Evolutionary conservation across 1,284 basidiomycete genomes (phyloP), one percentile per base, ranked within the genome.

Genomic region (Microbotryum intermedium): DNA sequence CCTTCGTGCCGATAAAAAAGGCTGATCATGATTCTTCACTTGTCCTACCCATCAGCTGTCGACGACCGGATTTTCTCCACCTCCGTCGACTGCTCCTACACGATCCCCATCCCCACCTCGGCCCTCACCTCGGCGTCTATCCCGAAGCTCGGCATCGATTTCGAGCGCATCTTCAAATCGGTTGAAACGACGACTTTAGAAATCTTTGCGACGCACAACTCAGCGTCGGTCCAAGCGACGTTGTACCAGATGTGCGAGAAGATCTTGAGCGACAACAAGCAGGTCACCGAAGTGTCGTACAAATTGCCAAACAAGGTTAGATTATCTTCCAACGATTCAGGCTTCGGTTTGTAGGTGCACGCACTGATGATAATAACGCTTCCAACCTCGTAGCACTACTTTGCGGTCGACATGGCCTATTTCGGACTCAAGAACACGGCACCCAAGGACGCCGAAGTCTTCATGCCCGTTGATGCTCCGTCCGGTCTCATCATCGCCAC

Each of bases 1-100:
- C 16, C 55, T 58, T 23, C 28, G 45, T 20, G 23, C 25, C n/a
- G n/a, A n/a, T n/a, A n/a, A n/a, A n/a, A 10, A 25, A 29, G 11
- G 39, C 58, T 52, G 39, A 54, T 23, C 30, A 21, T 21, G 23
- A 6, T 26, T 30, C 52, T 52, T 25, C 34, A 39, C 59, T 69
- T 54, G 55, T 63, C 51, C 59, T 64, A 13, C 13, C n/a, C n/a
- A 49, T 23, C 16, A 75, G 76, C 87, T 67, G 88, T 90, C 53
- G 74, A 84, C 69, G 90, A 94, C 68, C 82, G 91, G n/a, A 85
- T 93, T 71, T 86, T 94, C 76, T 88, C 86, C 28, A 93, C 91
- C 2, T 82, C 86, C 10, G 79, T 94, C 59, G 86, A 90, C 63
- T 77, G 88, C 53, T 74, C 76, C 16, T 93, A 90, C 74, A 79